Conservation (phyloP, 352 stramenopile genomes). For the Discostella stelligera region DNA sequence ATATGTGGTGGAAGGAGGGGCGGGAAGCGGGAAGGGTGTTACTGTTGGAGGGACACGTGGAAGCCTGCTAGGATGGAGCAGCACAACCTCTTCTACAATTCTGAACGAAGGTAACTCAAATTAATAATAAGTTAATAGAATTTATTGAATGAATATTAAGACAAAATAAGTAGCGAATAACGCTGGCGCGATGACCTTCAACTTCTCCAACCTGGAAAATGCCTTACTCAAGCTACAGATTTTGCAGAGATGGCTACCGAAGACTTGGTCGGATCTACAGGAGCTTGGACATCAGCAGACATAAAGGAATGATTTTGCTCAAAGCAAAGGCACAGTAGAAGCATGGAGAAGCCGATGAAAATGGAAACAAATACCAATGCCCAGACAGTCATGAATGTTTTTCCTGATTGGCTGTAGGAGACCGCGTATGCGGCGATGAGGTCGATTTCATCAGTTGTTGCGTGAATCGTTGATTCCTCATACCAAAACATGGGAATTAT, state of each 20-base stretch:
- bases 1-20: too few relatives aligned
- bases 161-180: not conserved
- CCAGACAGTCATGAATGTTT: slow-evolving; percentile 24
- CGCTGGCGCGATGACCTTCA: not conserved
- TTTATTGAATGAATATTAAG: not conserved
- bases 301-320: slow-evolving; percentile 42
- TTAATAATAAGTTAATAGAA: not conserved
- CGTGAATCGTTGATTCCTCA: slow-evolving; percentile 12
- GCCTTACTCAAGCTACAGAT: slow-evolving; percentile 1
- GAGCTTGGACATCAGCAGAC: slow-evolving; percentile 11
- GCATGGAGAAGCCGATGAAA: slow-evolving; percentile 47
- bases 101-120: too few relatives aligned
- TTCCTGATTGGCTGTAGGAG: slow-evolving; percentile 26
- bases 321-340: slow-evolving; percentile 47
- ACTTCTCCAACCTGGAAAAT: not conserved
- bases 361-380: slow-evolving; percentile 14
- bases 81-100: too few relatives aligned
- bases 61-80: too few relatives aligned
- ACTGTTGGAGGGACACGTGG: too few relatives aligned
- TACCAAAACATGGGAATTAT: slow-evolving; percentile 49
- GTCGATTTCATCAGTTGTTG: slow-evolving; percentile 43
- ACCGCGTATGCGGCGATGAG: slow-evolving; percentile 24
- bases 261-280: slow-evolving; percentile 1
- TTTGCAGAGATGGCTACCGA: not conserved
- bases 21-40: too few relatives aligned